Conservation (phyloP, 129 eudicot genomes). For the sunflower (Helianthus annuus) region HanXRQr2.0-SUNRISE NC_035433.2:10710701-10711200, state of each 20-base stretch:
- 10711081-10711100: slow-evolving; percentile 38
- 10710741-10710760: background rate
- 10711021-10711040: slow-evolving; percentile 95
- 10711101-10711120: slow-evolving; percentile 55
- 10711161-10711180: slow-evolving; percentile 22
- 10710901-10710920: slow-evolving; percentile 78
- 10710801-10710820: background rate
- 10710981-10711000: slow-evolving; percentile 85
- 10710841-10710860: slow-evolving; percentile 63
- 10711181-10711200: slow-evolving; percentile 38
- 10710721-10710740: slow-evolving; percentile 11
- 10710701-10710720: background rate
- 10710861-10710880: slow-evolving; percentile 74
- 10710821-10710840: slow-evolving; percentile 46
- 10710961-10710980: slow-evolving; percentile 85
- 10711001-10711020: slow-evolving; percentile 91
- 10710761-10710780: slow-evolving; percentile 29
- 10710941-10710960: slow-evolving; percentile 98
- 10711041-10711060: slow-evolving; percentile 75
- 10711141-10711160: slow-evolving; percentile 66
- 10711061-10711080: slow-evolving; percentile 78
- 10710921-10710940: slow-evolving; percentile 87
- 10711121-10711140: slow-evolving; percentile 49
- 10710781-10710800: slow-evolving; percentile 15
- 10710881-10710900: slow-evolving; percentile 74